Evolutionary conservation across 306 rosid species (phyloP).

Genomic region (Dicorynia guianensis): DNA sequence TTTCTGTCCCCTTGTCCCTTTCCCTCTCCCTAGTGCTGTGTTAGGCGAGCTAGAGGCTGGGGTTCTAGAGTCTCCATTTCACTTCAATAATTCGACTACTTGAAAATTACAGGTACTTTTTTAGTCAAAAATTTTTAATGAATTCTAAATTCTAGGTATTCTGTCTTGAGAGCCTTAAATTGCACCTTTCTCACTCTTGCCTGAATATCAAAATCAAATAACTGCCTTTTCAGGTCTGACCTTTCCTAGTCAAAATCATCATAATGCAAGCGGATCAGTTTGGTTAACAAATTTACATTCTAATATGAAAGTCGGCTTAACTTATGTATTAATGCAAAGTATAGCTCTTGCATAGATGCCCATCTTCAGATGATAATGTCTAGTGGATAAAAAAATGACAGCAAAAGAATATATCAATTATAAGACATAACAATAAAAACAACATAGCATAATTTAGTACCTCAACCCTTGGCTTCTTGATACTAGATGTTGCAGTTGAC

Average conservation of each 20-base stretch:
- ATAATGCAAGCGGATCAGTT: background rate
- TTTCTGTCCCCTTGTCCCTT: slow-evolving; percentile 12
- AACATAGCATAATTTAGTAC: slow-evolving; percentile 46
- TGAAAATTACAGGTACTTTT: slow-evolving; percentile 15
- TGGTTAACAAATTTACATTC: background rate
- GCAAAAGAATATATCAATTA: slow-evolving; percentile 6
- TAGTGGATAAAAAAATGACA: slow-evolving; percentile 11
- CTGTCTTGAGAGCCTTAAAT: slow-evolving; percentile 14
- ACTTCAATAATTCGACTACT: too few relatives aligned
- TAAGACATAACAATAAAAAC: background rate
- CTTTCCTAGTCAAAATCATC: slow-evolving; percentile 1
- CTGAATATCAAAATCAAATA: background rate
- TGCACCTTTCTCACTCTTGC: background rate
- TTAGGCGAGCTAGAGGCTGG: background rate
- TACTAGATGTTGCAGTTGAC: slow-evolving; percentile 88
- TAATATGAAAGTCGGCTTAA: background rate
- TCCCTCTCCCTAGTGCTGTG: background rate
- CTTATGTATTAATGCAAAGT: slow-evolving; percentile 7
- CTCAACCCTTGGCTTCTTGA: slow-evolving; percentile 86
- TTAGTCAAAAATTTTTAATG: too few relatives aligned
- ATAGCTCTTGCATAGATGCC: slow-evolving; percentile 6
- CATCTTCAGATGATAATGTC: background rate
- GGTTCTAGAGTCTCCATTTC: slow-evolving; percentile 9
- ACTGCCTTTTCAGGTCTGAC: background rate
- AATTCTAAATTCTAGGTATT: background rate